Conservation (phyloP, 139 green algal genomes). For the Coelastrella sp. region DNA sequence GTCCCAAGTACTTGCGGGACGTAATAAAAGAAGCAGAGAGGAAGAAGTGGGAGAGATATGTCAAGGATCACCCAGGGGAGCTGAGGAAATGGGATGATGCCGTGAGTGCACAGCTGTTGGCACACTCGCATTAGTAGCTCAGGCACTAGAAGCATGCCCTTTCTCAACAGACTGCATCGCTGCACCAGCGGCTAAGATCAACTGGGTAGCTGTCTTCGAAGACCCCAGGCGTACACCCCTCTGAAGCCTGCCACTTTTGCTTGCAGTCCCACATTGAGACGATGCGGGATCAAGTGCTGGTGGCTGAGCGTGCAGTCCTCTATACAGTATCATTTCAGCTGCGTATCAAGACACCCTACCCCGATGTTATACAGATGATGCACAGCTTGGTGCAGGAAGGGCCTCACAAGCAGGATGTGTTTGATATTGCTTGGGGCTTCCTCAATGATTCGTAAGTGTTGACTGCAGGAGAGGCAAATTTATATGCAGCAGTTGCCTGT, state of each 20-base stretch:
- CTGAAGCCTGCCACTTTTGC: background rate
- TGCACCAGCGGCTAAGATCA: no score
- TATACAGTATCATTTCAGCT: slow-evolving; percentile 69
- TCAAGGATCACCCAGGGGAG: background rate
- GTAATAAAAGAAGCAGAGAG: slow-evolving; percentile 58
- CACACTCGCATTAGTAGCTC: no score
- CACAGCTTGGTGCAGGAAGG: background rate
- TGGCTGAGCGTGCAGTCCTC: slow-evolving; percentile 69
- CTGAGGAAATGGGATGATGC: background rate
- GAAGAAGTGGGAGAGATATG: slow-evolving; percentile 12
- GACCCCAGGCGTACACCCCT: background rate
- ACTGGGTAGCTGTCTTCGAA: background rate
- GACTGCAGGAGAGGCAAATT: background rate
- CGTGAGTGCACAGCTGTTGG: background rate
- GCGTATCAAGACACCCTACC: slow-evolving; percentile 55
- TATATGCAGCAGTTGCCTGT: no score
- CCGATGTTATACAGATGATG: slow-evolving; percentile 4
- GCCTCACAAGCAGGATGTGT: slow-evolving; percentile 14
- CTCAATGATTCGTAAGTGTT: slow-evolving; percentile 63
- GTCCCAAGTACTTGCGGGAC: slow-evolving; percentile 74
- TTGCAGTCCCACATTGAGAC: slow-evolving; percentile 50
- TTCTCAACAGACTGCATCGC: background rate
- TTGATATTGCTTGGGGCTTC: slow-evolving; percentile 58
- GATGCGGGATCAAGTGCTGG: slow-evolving; percentile 60
- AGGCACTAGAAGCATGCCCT: background rate